Conservation (phyloP, 2,329 filamentous ascomycete species). For the Didymella glomerata region DNA sequence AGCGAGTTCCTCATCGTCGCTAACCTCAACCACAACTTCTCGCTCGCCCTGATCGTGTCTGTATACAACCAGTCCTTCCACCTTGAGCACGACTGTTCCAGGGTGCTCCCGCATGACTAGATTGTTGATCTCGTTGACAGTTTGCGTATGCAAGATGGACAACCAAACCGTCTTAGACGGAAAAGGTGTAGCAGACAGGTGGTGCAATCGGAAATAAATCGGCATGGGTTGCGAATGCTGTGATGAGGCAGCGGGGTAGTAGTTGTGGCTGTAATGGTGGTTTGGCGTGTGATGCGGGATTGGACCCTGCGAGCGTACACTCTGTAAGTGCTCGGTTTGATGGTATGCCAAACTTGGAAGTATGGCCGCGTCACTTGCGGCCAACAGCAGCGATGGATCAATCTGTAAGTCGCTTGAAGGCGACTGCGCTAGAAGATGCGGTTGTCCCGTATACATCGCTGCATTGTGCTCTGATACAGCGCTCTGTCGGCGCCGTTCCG, state of each 20-base stretch:
- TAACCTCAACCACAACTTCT: constrained; percentile 71
- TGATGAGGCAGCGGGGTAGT: constrained; percentile 24
- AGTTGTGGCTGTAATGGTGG: constrained; percentile 23
- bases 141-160: constrained; percentile 65
- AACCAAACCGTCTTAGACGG: constrained; percentile 68
- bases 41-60: constrained; percentile 52
- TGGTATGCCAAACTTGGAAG: constrained; percentile 34
- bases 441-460: constrained; percentile 25
- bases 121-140: constrained; percentile 70
- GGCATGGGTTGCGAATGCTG: constrained; percentile 56
- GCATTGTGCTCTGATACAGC: constrained; percentile 9
- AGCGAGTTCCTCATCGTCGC: constrained; percentile 74
- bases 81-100: constrained; percentile 64
- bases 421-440: constrained; percentile 20
- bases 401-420: constrained; percentile 67
- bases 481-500: constrained; percentile 41
- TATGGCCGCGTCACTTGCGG: constrained; percentile 60
- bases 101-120: constrained; percentile 69
- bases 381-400: constrained; percentile 68
- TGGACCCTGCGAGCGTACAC: constrained; percentile 37
- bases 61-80: constrained; percentile 71
- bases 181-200: constrained; percentile 65
- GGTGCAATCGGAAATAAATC: constrained; percentile 74
- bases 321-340: constrained; percentile 47
- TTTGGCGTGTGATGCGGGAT: constrained; percentile 40